Evolutionary conservation across 2,329 filamentous ascomycete genomes (phyloP), one percentile per base, ranked within the genome.

Genomic region (Penicillium nordicum): DNA sequence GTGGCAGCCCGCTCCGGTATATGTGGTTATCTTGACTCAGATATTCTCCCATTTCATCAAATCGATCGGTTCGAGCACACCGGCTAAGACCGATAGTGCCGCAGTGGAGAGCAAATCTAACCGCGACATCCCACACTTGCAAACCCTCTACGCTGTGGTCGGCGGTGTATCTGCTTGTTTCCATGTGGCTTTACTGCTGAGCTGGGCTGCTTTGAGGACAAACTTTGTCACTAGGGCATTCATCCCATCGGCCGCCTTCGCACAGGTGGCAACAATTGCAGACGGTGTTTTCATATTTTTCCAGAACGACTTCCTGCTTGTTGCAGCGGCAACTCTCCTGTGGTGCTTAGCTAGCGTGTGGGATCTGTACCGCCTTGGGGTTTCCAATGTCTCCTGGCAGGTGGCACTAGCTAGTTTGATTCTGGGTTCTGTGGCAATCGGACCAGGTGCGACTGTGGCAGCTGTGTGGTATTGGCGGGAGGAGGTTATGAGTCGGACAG

Each of bases 391-490:
- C 4, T 27, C 49, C n/a, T 42, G 29, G 52, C 16, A 18, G n/a
- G n/a, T 40, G 11, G 44, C 29, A 4, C 7, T 60, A 12, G 23
- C 18, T 14, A 36, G 30, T 9, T 36, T 67, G 18, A 12, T 59
- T 27, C n/a, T 59, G 6, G 60, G 59, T 4, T 55, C 46, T 12
- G 21, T 60, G 21, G 16, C 50, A 21, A 37, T 64, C 37, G 67
- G 66, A 6, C 66, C 67, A 16, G 67, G 61, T 9, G 63, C 63
- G 8, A 59, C 60, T 14, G 30, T 51, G 37, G 58, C 59, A 7
- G 56, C 53, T 50, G 57, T 66, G 32, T 69, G 65, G 62, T 64
- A 60, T 38, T 68, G 60, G 63, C 51, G 61, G 29, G 67, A 69
- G 47, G 42, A 57, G 3, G 42, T 40, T 12, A 45, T 59, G 41